Evolutionary conservation across 768 basidiomycete genomes (phyloP), one percentile per base, ranked within the genome.

Genomic region (Lentinus brumalis): DNA sequence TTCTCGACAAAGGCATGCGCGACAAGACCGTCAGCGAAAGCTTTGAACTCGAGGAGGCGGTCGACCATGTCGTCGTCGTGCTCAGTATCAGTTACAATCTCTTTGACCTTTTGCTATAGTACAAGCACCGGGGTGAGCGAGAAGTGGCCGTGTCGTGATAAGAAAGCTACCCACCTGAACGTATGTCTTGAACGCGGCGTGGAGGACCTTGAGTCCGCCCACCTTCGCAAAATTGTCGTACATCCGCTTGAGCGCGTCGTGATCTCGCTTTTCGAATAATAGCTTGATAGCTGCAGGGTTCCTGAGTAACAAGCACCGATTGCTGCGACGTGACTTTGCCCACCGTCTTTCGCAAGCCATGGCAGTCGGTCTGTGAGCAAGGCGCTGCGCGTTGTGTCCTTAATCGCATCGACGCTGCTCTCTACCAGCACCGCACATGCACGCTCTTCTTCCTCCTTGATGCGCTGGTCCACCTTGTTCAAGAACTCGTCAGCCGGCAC

Each of bases 1-100:
- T 81, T 80, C 53, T 79, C 74, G 16, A 81, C 66, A 71, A 93
- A 92, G 41, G 84, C 79, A 0, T 73, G 71, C 5, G 68, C 67
- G 40, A 88, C 78, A 5, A 83, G 74, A 0, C 71, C 69, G 64
- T 90, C 84, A 2, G 82, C 80, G 39, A 83, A 79, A 6, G 78
- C 69, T 68, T 90, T 92, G 76, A 91, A 85, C 9, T 82, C 75
- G 39, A 94, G 80, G 0, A 96, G 81, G 18, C 81, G 78, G 18
- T 83, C 78, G 4, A 96, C 87, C 92, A 96, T 94, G 18, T 82
- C 78, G 11, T 91, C 92, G 56, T 94, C 94, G 14, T 75, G 76
- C 5, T 75, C 74, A 3, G 66, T 63, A 67, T 92, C 87, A 50
- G 80, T 83, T 59, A 94, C 88, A 60, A 94, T 87, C n/a, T 69